Conservation (phyloP, 1,284 basidiomycete species). For the Tetrapyrgos nigripes region DNA sequence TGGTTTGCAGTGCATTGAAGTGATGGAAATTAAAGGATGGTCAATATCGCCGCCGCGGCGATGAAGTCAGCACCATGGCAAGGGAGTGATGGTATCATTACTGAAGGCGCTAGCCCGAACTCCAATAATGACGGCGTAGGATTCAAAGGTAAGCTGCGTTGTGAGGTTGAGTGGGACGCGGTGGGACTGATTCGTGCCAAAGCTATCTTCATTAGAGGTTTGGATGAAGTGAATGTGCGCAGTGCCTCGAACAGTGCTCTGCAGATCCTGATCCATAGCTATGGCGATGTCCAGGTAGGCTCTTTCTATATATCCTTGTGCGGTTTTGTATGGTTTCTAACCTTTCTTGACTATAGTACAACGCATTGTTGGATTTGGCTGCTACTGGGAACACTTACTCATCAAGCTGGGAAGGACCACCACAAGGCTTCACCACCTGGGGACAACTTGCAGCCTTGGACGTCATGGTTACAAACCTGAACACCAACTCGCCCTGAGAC, state of each 20-base stretch:
- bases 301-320: no score
- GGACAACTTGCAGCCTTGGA: conserved; percentile 55
- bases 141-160: conserved; percentile 48
- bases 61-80: conserved; percentile 52
- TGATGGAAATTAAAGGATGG: conserved; percentile 40
- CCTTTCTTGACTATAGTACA: conserved; percentile 41
- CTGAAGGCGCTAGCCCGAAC: conserved; percentile 47
- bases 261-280: conserved; percentile 48
- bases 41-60: conserved; percentile 42
- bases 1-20: no score
- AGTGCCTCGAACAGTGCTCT: conserved; percentile 42
- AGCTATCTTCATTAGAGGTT: conserved; percentile 54
- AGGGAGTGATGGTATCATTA: conserved; percentile 53
- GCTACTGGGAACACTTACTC: conserved; percentile 49
- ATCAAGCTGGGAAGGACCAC: conserved; percentile 49
- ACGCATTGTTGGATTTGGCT: conserved; percentile 54
- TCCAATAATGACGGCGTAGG: conserved; percentile 52
- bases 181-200: neutral
- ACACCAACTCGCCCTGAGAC: conserved; percentile 28
- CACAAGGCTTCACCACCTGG: conserved; percentile 52
- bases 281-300: conserved; percentile 59
- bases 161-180: no score
- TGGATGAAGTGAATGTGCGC: conserved; percentile 49
- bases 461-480: conserved; percentile 47
- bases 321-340: no score